A percentile compares a stretch with the other conserved stretches of the same genome.
Evolutionary conservation across 2,329 filamentous ascomycete genomes (phyloP).

Genomic region (Penicillium thymicola): DNA sequence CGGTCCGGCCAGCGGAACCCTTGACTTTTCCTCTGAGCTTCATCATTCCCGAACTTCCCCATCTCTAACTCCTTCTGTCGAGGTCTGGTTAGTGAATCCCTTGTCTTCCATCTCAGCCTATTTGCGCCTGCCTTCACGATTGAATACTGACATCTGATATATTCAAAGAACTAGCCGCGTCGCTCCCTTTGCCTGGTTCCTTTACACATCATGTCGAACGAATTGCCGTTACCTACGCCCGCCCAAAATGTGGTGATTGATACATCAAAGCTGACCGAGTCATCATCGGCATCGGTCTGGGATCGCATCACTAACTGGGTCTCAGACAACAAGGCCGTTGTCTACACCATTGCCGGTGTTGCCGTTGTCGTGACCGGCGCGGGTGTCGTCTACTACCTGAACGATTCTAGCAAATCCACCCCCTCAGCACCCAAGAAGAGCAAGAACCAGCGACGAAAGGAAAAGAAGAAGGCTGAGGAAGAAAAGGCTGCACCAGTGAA

Average conservation of each 20-base stretch:
- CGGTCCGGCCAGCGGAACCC: conserved; percentile 25
- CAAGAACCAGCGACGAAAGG: conserved; percentile 89
- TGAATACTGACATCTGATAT: conserved; percentile 2
- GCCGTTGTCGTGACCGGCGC: conserved; percentile 88
- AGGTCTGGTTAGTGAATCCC: conserved; percentile 22
- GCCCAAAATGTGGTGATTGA: conserved; percentile 40
- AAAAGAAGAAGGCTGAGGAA: conserved; percentile 51
- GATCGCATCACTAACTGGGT: conserved; percentile 89
- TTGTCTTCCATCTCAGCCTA: conserved; percentile 1
- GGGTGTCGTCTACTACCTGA: conserved; percentile 87
- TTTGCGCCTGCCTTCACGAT: conserved; percentile 6
- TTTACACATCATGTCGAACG: conserved; percentile 41
- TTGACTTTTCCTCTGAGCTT: conserved; percentile 36
- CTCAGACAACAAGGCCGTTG: conserved; percentile 89
- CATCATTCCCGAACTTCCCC: conserved; percentile 26
- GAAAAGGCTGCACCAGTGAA: conserved; percentile 48
- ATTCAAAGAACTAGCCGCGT: conserved; percentile 13
- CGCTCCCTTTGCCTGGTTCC: conserved; percentile 21
- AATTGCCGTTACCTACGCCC: conserved; percentile 36
- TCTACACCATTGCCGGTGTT: conserved; percentile 94
- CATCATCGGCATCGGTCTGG: conserved; percentile 69
- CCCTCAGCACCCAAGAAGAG: conserved; percentile 60
- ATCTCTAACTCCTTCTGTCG: conserved; percentile 27
- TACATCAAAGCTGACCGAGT: conserved; percentile 41
- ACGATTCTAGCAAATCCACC: conserved; percentile 48